A percentile compares a stretch with the other conserved stretches of the same genome.
These are phyloP conservation scores for Detonula confervacea DNA, from an alignment of 352 stramenopile species.

Conservation along the genomic window DNA sequence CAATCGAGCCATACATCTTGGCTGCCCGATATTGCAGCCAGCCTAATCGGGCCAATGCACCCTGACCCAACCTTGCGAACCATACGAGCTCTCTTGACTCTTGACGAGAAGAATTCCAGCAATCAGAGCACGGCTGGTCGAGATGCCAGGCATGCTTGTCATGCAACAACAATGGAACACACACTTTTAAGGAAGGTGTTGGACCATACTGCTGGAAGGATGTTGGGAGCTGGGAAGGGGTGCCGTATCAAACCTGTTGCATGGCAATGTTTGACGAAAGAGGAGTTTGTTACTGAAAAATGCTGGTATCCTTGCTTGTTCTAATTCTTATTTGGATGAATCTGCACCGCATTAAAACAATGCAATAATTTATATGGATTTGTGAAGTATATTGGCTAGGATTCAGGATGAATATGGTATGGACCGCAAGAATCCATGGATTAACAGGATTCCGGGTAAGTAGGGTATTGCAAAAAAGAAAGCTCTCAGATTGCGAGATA, in stretches of 20 bases:
- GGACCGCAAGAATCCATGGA: no score
- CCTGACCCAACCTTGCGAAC: slow-evolving; percentile 23
- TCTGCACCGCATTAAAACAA: no score
- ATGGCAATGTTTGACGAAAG: slow-evolving; percentile 27
- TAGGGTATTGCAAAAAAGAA: no score
- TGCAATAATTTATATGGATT: no score
- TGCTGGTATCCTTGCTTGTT: no score
- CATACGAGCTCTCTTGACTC: slow-evolving; percentile 41
- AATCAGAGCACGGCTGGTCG: slow-evolving; percentile 13
- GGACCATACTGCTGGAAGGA: slow-evolving; percentile 41
- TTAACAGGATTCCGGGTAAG: no score
- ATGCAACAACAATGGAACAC: slow-evolving; percentile 23
- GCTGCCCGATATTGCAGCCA: slow-evolving; percentile 22
- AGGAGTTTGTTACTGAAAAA: slow-evolving; percentile 27
- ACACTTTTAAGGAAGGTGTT: slow-evolving; percentile 36
- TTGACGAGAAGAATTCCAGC: slow-evolving; percentile 28
- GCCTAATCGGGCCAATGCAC: slow-evolving; percentile 25
- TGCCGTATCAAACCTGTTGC: slow-evolving; percentile 34
- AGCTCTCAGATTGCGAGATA: no score
- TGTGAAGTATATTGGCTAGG: no score
- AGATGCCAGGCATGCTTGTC: slow-evolving; percentile 32
- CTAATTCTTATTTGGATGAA: no score
- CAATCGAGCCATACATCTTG: slow-evolving; percentile 27
- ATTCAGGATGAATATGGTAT: no score
- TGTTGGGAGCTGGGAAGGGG: slow-evolving; percentile 7